Evolutionary conservation across 148 eudicot genomes (phyloP).

Genomic region (Camellia sinensis): DNA sequence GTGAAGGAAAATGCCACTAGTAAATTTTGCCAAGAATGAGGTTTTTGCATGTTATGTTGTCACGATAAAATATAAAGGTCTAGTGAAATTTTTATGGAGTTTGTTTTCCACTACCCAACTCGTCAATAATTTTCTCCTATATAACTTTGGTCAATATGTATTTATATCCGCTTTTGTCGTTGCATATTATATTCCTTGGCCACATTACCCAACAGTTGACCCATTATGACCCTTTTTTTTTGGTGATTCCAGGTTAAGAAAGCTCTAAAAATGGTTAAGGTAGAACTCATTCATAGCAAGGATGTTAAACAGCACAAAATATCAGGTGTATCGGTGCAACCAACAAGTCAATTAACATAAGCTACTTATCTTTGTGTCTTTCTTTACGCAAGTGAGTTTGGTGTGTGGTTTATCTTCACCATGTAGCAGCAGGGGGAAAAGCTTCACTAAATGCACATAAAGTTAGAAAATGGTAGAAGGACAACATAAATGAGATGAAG

Average conservation of each 20-base stretch:
- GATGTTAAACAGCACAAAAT: conserved; percentile 44
- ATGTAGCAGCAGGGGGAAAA: too few species aligned
- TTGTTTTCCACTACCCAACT: background rate
- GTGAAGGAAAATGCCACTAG: background rate
- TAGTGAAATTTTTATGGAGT: background rate
- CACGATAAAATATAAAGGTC: background rate
- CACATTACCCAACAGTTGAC: background rate
- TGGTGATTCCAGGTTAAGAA: conserved; percentile 42
- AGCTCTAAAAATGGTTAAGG: conserved; percentile 52
- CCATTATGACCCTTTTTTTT: background rate
- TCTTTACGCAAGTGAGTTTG: too few species aligned
- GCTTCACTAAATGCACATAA: too few species aligned
- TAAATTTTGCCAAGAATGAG: background rate
- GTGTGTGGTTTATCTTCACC: too few species aligned
- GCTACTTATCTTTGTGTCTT: conserved; percentile 10
- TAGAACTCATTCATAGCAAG: conserved; percentile 38
- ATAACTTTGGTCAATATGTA: too few species aligned
- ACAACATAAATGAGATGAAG: too few species aligned
- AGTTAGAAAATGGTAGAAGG: too few species aligned
- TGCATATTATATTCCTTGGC: background rate
- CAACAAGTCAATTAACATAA: conserved; percentile 45
- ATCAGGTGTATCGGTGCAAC: conserved; percentile 42
- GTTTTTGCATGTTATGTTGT: background rate
- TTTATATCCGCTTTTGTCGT: background rate
- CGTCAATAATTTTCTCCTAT: too few species aligned